Evolutionary conservation across 2,329 filamentous ascomycete species (phyloP).

Genomic region (Orbilia blumenaviensis): DNA sequence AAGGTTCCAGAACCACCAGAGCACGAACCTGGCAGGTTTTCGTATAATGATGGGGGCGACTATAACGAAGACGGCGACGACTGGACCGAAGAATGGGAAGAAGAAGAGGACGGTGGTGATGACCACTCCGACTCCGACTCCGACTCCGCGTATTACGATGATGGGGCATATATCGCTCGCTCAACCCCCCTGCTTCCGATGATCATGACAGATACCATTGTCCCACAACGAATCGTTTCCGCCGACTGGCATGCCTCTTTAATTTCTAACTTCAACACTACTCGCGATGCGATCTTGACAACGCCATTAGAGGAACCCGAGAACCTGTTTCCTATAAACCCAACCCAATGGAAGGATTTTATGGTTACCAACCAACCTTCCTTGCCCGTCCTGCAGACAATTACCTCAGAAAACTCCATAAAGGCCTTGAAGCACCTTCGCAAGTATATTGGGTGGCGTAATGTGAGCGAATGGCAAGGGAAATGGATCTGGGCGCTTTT

Average conservation of each 20-base stretch:
- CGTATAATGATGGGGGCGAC: conserved; percentile 2
- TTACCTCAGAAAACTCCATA: conserved; percentile 35
- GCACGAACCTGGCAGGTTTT: conserved; percentile 1
- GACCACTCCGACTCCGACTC: conserved; percentile 25
- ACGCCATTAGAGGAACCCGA: conserved; percentile 40
- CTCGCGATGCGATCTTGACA: conserved; percentile 42
- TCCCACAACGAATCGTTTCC: conserved; percentile 20
- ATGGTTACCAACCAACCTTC: conserved; percentile 42
- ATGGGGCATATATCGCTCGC: conserved; percentile 48
- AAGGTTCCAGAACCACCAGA: background rate
- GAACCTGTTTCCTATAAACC: conserved; percentile 19
- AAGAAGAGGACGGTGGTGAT: conserved; percentile 13
- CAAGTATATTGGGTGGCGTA: conserved; percentile 43
- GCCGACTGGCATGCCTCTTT: conserved; percentile 31
- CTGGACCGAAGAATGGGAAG: conserved; percentile 11
- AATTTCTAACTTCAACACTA: conserved; percentile 38
- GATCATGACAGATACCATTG: background rate
- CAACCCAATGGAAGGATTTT: conserved; percentile 40
- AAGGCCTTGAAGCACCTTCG: conserved; percentile 48
- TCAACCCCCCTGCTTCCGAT: background rate
- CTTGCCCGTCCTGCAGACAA: conserved; percentile 37
- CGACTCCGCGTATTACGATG: conserved; percentile 48
- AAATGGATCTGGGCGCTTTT: conserved; percentile 57
- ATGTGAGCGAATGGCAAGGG: conserved; percentile 51
- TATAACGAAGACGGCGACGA: background rate